Base-by-base conservation (phyloP, 108 stramenopile genomes). In the Cyclotella choctawhatcheeana region DNA sequence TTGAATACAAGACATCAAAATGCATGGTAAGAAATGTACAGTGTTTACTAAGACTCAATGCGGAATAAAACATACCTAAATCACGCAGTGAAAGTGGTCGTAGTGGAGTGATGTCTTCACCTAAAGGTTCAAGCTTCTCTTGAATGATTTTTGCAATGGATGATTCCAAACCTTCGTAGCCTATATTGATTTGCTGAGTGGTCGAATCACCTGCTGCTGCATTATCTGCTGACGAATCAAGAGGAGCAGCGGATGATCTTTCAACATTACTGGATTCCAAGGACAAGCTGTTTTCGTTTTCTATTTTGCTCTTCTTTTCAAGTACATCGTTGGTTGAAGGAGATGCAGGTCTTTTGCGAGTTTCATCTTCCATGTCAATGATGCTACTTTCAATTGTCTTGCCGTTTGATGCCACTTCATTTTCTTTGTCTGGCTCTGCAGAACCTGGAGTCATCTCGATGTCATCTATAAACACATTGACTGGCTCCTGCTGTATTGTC, bases 121-220 rank as follows among this genome's bases (percentile, higher is more conserved):
- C 8, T 6, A 63, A 45, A 5, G 30, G 30, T 26, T 63, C 61
- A 10, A 63, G 61, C 44, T 63, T 63, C 44, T 63, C 21, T 45
- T 27, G 40, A 12, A 63, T 63, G 7, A 63, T 20, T 45, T 45
- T 2, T 26, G 44, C 44, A 45, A 63, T 45, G 3, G 61, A 44
- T 45, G 61, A 22, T 45, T 63, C 61, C 13, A 63, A 26, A 26
- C 45, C 45, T 17, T 63, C 44, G 26, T 63, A 63, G 61, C 26
- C 31, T 7, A 44, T 45, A 5, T 7, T 27, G 40, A 63, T 26
- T 63, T 32, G 17, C 22, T 26, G 24, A 27, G 44, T 45, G 22
- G 40, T 37, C 18, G 17, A 3, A 20, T 17, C 33, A 59, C 58
- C 58, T 35, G 32, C n/a, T n/a, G n/a, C n/a, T n/a, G n/a, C n/a